Evolutionary conservation across 192 early-diverging fungal species (phyloP), one percentile per base, ranked within the genome.

Genomic region (Lobosporangium transversale): DNA sequence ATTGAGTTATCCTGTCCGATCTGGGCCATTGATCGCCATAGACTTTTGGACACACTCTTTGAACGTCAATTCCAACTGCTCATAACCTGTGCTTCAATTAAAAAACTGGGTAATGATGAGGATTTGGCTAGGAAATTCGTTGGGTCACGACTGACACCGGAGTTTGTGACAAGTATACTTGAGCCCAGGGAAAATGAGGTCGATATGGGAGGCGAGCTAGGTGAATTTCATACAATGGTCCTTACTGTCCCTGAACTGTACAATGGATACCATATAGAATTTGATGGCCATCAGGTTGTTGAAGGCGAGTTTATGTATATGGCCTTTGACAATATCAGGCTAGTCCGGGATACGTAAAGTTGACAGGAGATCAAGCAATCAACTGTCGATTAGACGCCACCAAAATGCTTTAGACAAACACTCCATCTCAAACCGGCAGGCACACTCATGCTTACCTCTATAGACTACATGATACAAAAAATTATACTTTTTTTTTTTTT

Each of bases 171-270:
- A 51, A 58, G 73, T 15, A 69, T 79, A 17, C 65, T 78, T 0
- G 62, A 79, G 61, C 80, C 80, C 0, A 71, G 74, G 24, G 43
- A 49, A 2, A 51, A 59, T 11, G 66, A 78, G 0, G 82, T 91
- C 9, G 89, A 90, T 49, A 62, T 82, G 58, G 82, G 82, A 26
- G 90, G 90, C 12, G 90, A 92, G 63, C 82, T 79, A 42, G 90
- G 90, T 12, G 90, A 92, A 64, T 90, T 87, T 49, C 90, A 92
- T 51, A 89, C 89, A 2, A 89, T 90, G 89, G 87, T 88, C 3
- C 58, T 87, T 1, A 76, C 88, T 32, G 86, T 84, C n/a, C 86
- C 88, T 8, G 68, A 83, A 14, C 81, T 84, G 15, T 71, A 57
- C 8, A 67, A 67, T 44, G 75, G 74, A 17, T 51, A 60, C 37